Evolutionary conservation across 2,329 filamentous ascomycete species (phyloP), one percentile per base, ranked within the genome.

Genomic region (Diaporthe citriasiana): DNA sequence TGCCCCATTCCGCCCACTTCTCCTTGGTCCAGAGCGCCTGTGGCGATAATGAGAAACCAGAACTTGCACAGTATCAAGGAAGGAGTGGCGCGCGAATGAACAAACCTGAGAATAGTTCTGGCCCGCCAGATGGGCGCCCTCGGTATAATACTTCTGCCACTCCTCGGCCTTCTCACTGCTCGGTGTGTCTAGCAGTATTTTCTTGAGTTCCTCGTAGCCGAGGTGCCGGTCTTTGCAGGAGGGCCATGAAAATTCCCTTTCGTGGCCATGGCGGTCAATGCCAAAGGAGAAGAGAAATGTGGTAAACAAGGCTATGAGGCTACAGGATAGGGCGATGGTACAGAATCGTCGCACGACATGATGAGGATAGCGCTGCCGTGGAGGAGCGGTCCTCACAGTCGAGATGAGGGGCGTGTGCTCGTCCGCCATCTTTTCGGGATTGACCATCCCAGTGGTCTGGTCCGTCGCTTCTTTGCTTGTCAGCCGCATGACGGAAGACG

Each of bases 111-210:
- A 94, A 75, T 92, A 87, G 80, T 96, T 97, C 84, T 93, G 91
- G 27, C 94, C 94, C 0, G 93, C 93, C 65, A 96, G 83, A 83
- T 96, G 94, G 25, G 92, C 88, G 0, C 94, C 94, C 0, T 92
- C 85, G 0, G 94, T 94, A 79, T 96, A 96, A 81, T 95, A 96
- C 76, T 86, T 86, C 82, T 91, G 94, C 93, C 93, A 95, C 83
- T 94, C 90, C 76, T 89, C 87, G 12, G 89, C 89, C 76, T 87
- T 87, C 60, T 88, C 83, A 40, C 87, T 84, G 72, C 86, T 88
- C 7, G 91, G 91, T 0, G 90, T 92, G 38, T 89, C 85, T 56
- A 92, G 83, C 50, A 93, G 81, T 40, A 93, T 89, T 8, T 83
- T 78, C 75, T 87, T 84, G n/a, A 93, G 84, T 77, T 91, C 84